Evolutionary conservation across 129 eudicot genomes (phyloP).

Genomic region (Artemisia annua): DNA sequence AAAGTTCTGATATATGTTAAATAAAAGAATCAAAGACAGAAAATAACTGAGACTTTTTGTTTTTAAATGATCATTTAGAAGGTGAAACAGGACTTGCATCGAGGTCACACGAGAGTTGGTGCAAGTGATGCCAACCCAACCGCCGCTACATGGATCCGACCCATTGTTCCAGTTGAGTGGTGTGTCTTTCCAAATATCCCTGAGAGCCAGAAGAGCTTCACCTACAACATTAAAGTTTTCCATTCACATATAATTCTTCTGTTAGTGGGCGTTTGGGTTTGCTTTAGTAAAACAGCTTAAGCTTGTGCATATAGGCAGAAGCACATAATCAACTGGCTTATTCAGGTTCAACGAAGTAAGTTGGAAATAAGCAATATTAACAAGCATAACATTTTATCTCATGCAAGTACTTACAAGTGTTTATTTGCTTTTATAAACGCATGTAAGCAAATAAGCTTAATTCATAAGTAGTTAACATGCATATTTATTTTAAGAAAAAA

Average conservation of each 20-base stretch:
- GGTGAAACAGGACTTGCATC: slow-evolving; percentile 36
- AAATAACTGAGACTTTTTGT: not conserved
- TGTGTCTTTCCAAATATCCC: slow-evolving; percentile 44
- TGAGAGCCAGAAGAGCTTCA: slow-evolving; percentile 44
- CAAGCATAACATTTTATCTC: too few relatives aligned
- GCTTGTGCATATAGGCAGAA: not conserved
- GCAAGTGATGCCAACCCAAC: slow-evolving; percentile 75
- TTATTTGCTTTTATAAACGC: too few relatives aligned
- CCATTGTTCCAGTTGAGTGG: slow-evolving; percentile 59
- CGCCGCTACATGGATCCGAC: slow-evolving; percentile 48
- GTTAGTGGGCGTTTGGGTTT: not conserved
- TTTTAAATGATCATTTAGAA: not conserved
- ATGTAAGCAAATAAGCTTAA: too few relatives aligned
- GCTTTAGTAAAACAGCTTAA: not conserved
- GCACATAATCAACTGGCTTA: too few relatives aligned
- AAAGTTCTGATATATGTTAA: slow-evolving; percentile 47
- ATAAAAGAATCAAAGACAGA: not conserved
- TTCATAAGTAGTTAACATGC: too few relatives aligned
- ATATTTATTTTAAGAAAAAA: too few relatives aligned
- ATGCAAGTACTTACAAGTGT: too few relatives aligned
- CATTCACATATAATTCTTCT: too few relatives aligned
- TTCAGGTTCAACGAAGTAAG: too few relatives aligned
- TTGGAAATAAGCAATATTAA: too few relatives aligned
- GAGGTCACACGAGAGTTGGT: slow-evolving; percentile 48
- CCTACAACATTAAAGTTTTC: slow-evolving; percentile 31